Evolutionary conservation across 176 grass and related monocot species (phyloP).

Genomic region (Rhipidocladum racemiflorum): DNA sequence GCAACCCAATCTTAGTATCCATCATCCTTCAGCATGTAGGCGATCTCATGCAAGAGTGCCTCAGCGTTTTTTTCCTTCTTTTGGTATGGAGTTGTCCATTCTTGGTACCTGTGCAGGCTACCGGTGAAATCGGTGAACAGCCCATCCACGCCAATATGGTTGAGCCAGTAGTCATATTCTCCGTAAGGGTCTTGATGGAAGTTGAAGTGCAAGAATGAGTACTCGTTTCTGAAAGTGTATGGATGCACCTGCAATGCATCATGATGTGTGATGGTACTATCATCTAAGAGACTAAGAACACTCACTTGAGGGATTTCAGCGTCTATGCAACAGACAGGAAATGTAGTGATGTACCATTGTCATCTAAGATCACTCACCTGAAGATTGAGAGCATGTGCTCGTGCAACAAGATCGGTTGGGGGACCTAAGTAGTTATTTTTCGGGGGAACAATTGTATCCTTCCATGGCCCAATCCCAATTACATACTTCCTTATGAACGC

Average conservation of each 20-base stretch:
- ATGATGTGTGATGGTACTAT: not conserved
- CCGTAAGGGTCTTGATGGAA: constrained; percentile 74
- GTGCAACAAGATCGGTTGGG: constrained; percentile 60
- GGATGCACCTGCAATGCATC: constrained; percentile 61
- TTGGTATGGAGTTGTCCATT: constrained; percentile 44
- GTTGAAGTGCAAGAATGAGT: constrained; percentile 56
- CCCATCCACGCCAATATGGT: constrained; percentile 48
- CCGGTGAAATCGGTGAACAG: constrained; percentile 79
- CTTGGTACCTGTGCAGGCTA: constrained; percentile 59
- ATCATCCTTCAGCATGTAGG: constrained; percentile 42
- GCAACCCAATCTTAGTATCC: constrained; percentile 21
- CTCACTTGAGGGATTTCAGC: not conserved
- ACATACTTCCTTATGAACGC: constrained; percentile 65
- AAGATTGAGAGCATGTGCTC: constrained; percentile 69
- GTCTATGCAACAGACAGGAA: not conserved
- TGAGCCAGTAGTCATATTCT: constrained; percentile 70
- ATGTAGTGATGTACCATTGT: not conserved
- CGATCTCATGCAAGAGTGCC: constrained; percentile 48
- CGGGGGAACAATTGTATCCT: constrained; percentile 74
- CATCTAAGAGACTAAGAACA: not conserved
- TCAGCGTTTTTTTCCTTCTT: constrained; percentile 41
- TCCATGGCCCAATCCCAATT: constrained; percentile 82
- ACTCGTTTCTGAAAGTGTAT: constrained; percentile 66
- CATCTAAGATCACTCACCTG: constrained; percentile 42
- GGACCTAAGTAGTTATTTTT: constrained; percentile 42